Evolutionary conservation across 345 rosid genomes (phyloP).

Genomic region (Clarkia xantiana): DNA sequence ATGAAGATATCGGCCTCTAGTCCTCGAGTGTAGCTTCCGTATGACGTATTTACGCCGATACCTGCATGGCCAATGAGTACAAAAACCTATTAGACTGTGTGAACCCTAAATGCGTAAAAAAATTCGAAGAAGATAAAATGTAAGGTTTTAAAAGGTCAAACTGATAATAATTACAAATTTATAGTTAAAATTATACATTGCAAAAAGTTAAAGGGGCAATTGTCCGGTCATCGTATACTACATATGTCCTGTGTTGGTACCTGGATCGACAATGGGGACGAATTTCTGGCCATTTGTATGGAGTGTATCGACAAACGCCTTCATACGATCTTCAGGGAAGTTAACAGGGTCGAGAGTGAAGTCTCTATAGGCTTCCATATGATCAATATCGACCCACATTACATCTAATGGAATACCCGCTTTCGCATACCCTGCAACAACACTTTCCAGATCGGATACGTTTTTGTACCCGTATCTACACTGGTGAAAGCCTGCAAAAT

Average conservation of each 20-base stretch:
- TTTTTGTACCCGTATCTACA: conserved; percentile 57
- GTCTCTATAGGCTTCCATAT: conserved; percentile 61
- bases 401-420: conserved; percentile 63
- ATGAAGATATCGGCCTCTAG: conserved; percentile 46
- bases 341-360: conserved; percentile 59
- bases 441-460: conserved; percentile 39
- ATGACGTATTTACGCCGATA: conserved; percentile 31
- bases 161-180: no score
- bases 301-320: conserved; percentile 24
- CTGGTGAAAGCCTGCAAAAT: conserved; percentile 49
- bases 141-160: no score
- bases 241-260: conserved; percentile 25
- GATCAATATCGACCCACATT: conserved; percentile 72
- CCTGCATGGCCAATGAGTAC: no score
- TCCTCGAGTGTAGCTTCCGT: conserved; percentile 45
- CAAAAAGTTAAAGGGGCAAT: no score
- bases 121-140: no score
- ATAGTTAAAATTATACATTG: no score
- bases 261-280: conserved; percentile 56
- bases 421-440: conserved; percentile 52
- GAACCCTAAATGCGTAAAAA: no score
- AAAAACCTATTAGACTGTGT: no score
- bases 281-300: conserved; percentile 56
- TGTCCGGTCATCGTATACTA: no score
- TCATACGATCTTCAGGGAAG: conserved; percentile 39